Evolutionary conservation across 2,329 filamentous ascomycete species (phyloP).

Genomic region (Thelonectria discophora): DNA sequence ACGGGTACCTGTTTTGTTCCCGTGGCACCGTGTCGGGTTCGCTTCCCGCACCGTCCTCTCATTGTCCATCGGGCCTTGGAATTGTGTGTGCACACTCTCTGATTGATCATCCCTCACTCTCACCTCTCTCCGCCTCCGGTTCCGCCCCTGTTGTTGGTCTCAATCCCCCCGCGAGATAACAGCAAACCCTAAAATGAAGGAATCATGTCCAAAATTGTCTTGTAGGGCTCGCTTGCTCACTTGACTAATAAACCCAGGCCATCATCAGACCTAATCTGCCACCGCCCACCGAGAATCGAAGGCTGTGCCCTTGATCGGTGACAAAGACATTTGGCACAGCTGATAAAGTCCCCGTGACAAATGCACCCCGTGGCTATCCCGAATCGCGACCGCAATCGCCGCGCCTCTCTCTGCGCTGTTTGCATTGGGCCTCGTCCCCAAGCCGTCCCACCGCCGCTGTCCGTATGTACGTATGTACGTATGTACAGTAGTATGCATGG

Average conservation of each 20-base stretch:
- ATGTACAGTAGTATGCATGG: too few relatives aligned
- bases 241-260: neutral
- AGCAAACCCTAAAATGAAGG: slow-evolving; percentile 10
- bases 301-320: neutral
- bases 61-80: slow-evolving; percentile 19
- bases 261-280: slow-evolving; percentile 1
- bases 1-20: slow-evolving; percentile 29
- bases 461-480: too few relatives aligned
- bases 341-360: slow-evolving; percentile 15
- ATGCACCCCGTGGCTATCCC: slow-evolving; percentile 2
- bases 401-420: slow-evolving; percentile 2
- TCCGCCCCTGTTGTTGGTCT: slow-evolving; percentile 2
- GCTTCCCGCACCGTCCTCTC: slow-evolving; percentile 35
- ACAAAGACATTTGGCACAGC: slow-evolving; percentile 2
- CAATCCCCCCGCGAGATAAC: slow-evolving; percentile 13
- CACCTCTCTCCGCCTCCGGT: neutral
- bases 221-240: neutral
- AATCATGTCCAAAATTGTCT: neutral
- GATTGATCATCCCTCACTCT: neutral
- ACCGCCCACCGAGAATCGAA: too few relatives aligned
- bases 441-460: slow-evolving; percentile 12
- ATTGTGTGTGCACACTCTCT: slow-evolving; percentile 19
- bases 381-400: slow-evolving; percentile 7
- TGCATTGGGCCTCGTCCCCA: neutral
- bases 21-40: slow-evolving; percentile 35